Base-by-base conservation (phyloP, 1,139 yeast species). In the Eremothecium sinecaudum region DNA sequence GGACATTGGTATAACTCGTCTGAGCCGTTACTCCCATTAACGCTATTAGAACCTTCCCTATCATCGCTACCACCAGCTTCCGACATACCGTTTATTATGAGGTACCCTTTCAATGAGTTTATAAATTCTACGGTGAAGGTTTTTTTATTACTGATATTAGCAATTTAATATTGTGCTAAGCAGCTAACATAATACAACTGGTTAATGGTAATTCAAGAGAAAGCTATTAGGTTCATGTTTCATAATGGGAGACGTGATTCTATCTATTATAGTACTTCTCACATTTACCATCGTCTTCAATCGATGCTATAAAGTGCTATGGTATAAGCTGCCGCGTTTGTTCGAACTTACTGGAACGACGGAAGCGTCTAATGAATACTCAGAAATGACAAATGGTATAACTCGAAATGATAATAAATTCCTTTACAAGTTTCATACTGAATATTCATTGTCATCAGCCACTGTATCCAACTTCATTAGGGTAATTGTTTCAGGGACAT, bases 1-100 rank as follows among this genome's bases (percentile, higher is more conserved):
- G 94, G 94, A 48, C 94, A 83, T 7, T 16, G 21, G 5, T 16
- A 6, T 4, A 14, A 10, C 17, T 27, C 30, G 6, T 27, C 30
- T 16, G 21, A 24, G 16, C n/a, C n/a, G n/a, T n/a, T n/a, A n/a
- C n/a, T n/a, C n/a, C n/a, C n/a, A n/a, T n/a, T n/a, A n/a, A n/a
- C n/a, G n/a, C n/a, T n/a, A n/a, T n/a, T n/a, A n/a, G n/a, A n/a
- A n/a, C n/a, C n/a, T n/a, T n/a, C n/a, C n/a, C n/a, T n/a, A n/a
- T n/a, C n/a, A n/a, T n/a, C n/a, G n/a, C n/a, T n/a, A n/a, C n/a
- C n/a, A n/a, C n/a, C n/a, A n/a, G n/a, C n/a, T n/a, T n/a, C n/a
- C n/a, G n/a, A n/a, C n/a, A n/a, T n/a, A n/a, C n/a, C n/a, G n/a
- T n/a, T n/a, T n/a, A n/a, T n/a, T n/a, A n/a, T n/a, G n/a, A n/a